Evolutionary conservation across 2,329 filamentous ascomycete species (phyloP), one percentile per base, ranked within the genome.

Genomic region (Ilyonectria destructans): DNA sequence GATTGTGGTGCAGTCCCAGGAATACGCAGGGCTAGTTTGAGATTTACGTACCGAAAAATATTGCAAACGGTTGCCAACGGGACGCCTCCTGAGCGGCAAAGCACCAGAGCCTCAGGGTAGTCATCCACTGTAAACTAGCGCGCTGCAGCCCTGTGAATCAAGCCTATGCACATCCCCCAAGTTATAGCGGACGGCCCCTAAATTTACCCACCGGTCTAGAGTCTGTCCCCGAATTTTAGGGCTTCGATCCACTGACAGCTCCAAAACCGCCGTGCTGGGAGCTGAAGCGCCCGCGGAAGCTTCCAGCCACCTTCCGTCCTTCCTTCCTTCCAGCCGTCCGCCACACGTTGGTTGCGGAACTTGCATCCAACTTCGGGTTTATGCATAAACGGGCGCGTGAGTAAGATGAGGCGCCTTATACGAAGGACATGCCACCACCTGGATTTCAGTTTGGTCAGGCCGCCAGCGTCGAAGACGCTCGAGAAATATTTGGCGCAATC

Each of bases 21-120:
- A 67, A 48, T 76, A 74, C 74, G 74, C 69, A 76, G n/a, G 26
- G 35, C 29, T 64, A 54, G 73, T 72, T 59, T 71, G 61, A 75
- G 1, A 70, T 68, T 73, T 76, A 76, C 74, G 74, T 68, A 74
- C 48, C 49, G 23, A 19, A 57, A 57, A 49, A 46, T 12, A 19
- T 6, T 57, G 35, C 15, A 13, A 6, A 19, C 35, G 21, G 17
- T 9, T 43, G n/a, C 29, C 21, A 4, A 23, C 52, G 6, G 35
- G 21, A 43, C 8, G 35, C 21, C 33, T 26, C 33, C 54, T n/a
- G 19, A 33, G 26, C 17, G 26, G 40, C 52, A 64, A 23, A 35
- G 35, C 29, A 17, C 33, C 29, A 55, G 51, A 56, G 51, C 51
- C 51, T 35, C 37, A 56, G 59, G 12, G 21, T 10, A 4, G 6